These are phyloP conservation scores for Aureoboletus auriporus DNA, from an alignment of 768 basidiomycete genomes.

Conservation along the genomic window DNA sequence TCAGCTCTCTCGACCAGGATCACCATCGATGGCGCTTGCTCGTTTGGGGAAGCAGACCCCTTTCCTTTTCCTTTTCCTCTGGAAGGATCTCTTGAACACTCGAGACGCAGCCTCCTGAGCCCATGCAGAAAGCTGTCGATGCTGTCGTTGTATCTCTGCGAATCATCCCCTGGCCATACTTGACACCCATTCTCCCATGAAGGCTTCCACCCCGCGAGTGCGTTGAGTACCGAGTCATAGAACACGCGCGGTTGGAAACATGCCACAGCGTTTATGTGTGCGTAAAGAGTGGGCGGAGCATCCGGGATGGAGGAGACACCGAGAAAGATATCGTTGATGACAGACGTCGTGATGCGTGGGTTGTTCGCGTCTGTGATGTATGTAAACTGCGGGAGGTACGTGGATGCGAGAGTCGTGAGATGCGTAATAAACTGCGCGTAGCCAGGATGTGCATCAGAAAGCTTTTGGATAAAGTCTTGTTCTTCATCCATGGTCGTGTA, in stretches of 20 bases:
- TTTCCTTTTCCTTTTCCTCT: constrained; percentile 31
- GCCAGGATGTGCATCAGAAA: constrained; percentile 18
- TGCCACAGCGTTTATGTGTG: constrained; percentile 50
- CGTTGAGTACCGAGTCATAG: constrained; percentile 63
- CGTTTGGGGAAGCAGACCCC: constrained; percentile 20
- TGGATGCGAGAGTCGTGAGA: constrained; percentile 27
- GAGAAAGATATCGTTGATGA: constrained; percentile 23
- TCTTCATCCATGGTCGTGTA: constrained; percentile 15
- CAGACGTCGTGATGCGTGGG: constrained; percentile 40
- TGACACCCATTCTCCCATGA: constrained; percentile 58
- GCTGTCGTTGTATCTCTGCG: constrained; percentile 55
- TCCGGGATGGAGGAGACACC: constrained; percentile 7
- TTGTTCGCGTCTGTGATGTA: constrained; percentile 59
- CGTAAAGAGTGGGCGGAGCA: constrained; percentile 34
- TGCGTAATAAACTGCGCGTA: constrained; percentile 23
- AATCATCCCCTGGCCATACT: constrained; percentile 48
- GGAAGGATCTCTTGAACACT: constrained; percentile 1
- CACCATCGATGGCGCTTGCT: constrained; percentile 39
- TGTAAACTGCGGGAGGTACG: constrained; percentile 58
- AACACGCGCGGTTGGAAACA: constrained; percentile 62
- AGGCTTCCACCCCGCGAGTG: constrained; percentile 51
- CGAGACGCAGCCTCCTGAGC: constrained; percentile 37
- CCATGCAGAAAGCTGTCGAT: constrained; percentile 72
- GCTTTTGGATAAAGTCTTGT: constrained; percentile 4
- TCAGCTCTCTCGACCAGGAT: constrained; percentile 68